A percentile compares a stretch with the other conserved stretches of the same genome.
phyloP scores from a whole-genome alignment of 2,329 filamentous ascomycete genomes.

The Alternaria gansuensis region DNA sequence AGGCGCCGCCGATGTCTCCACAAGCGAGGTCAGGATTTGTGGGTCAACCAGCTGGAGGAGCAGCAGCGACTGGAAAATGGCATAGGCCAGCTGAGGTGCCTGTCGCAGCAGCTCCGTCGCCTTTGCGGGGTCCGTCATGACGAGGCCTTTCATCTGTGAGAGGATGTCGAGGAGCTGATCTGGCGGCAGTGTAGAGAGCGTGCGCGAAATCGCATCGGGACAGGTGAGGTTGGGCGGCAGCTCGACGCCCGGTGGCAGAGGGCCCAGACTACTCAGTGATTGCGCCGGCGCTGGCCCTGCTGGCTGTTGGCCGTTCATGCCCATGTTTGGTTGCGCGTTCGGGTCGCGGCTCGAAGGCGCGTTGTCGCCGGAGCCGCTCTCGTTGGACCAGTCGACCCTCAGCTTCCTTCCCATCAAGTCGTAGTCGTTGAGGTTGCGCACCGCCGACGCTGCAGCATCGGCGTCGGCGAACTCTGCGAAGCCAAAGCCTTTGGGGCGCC shows the following conservation, averaged over 20 bases:
- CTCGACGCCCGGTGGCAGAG: constrained; percentile 84
- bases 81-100: constrained; percentile 91
- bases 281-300: constrained; percentile 46
- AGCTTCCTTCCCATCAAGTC: constrained; percentile 95
- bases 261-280: constrained; percentile 70
- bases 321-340: constrained; percentile 52
- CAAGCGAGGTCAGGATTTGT: constrained; percentile 79
- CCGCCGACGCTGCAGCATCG: constrained; percentile 90
- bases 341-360: constrained; percentile 57
- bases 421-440: constrained; percentile 93
- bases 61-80: constrained; percentile 91
- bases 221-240: constrained; percentile 83
- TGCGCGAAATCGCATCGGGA: constrained; percentile 90
- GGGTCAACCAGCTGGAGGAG: constrained; percentile 93
- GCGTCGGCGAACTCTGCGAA: constrained; percentile 96
- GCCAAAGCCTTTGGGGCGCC: constrained; percentile 93
- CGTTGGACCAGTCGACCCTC: constrained; percentile 94
- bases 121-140: constrained; percentile 80
- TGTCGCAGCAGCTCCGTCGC: constrained; percentile 86
- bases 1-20: constrained; percentile 63
- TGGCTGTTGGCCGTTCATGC: constrained; percentile 43
- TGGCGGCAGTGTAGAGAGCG: constrained; percentile 84
- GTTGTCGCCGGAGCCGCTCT: constrained; percentile 74
- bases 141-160: constrained; percentile 90
- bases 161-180: constrained; percentile 92